Evolutionary conservation across 2,329 filamentous ascomycete species (phyloP).

Genomic region (Diaporthe citriasiana): DNA sequence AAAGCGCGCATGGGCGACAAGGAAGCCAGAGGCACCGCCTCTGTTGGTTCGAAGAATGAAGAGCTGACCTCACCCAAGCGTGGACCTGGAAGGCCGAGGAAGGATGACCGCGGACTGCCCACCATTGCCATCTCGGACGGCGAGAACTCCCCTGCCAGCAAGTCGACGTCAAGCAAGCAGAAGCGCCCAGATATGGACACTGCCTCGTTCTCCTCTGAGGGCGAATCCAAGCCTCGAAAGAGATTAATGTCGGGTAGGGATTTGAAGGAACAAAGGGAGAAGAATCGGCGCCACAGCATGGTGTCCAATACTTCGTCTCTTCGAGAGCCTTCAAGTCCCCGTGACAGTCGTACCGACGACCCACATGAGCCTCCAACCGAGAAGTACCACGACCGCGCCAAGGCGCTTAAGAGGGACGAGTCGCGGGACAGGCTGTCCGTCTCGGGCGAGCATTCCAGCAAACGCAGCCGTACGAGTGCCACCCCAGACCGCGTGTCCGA

Average conservation of each 20-base stretch:
- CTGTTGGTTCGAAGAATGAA: slow-evolving; percentile 59
- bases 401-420: slow-evolving; percentile 73
- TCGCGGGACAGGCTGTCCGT: slow-evolving; percentile 68
- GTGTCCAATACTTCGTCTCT: slow-evolving; percentile 67
- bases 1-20: slow-evolving; percentile 60
- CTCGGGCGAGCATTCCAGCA: slow-evolving; percentile 66
- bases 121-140: slow-evolving; percentile 65
- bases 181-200: slow-evolving; percentile 69
- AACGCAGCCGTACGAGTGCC: slow-evolving; percentile 71
- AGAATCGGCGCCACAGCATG: slow-evolving; percentile 71
- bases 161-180: slow-evolving; percentile 61
- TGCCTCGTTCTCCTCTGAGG: slow-evolving; percentile 67
- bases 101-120: slow-evolving; percentile 64
- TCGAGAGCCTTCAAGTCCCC: slow-evolving; percentile 67
- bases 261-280: slow-evolving; percentile 70
- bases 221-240: slow-evolving; percentile 71
- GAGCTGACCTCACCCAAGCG: slow-evolving; percentile 65
- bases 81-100: slow-evolving; percentile 66
- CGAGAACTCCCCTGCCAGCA: slow-evolving; percentile 64
- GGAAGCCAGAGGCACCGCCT: slow-evolving; percentile 63
- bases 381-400: slow-evolving; percentile 71
- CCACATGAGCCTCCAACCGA: slow-evolving; percentile 64
- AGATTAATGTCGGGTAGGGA: slow-evolving; percentile 76
- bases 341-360: slow-evolving; percentile 65
- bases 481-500: slow-evolving; percentile 69